Evolutionary conservation across 78 protist species (phyloP), one percentile per base, ranked within the genome.

Genomic region (Protostelium mycophagum): DNA sequence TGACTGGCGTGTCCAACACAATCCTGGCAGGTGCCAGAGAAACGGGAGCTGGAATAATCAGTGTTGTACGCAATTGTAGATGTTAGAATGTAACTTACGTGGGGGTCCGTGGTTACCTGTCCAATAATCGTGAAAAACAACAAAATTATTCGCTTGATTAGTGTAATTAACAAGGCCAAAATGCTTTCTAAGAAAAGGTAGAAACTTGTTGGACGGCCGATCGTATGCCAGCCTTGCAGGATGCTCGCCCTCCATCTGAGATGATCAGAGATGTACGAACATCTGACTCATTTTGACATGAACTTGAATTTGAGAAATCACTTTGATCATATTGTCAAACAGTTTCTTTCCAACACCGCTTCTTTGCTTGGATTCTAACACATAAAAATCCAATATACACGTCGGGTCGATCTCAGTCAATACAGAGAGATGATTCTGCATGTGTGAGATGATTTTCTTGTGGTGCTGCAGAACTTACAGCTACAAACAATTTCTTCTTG

Each of bases 191-290:
- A 95, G 89, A 38, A 95, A 95, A 16, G 94, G 83, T 31, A 91
- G 38, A 35, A 93, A 37, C 94, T 95, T 95, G 5, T 85, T 92
- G 31, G 92, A 88, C 28, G 97, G 97, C 10, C 96, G 91, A 83
- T 95, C 97, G 89, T 93, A 93, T 28, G 90, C 95, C 28, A 95
- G 0, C 88, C 38, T 0, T 16, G 36, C 25, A 9, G 95, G 87
- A 16, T 5, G 35, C 51, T 84, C 89, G 28, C 1, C 37, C 29
- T 87, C 84, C 1, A n/a, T 83, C 89, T 87, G 89, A 63, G 16
- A 16, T 51, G 73, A 16, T 51, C 73, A n/a, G n/a, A n/a, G n/a
- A n/a, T n/a, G n/a, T n/a, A n/a, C n/a, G n/a, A n/a, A n/a, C n/a
- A n/a, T n/a, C n/a, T n/a, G n/a, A n/a, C n/a, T n/a, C n/a, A n/a